Percentiles rank a stretch among this genome's conserved stretches.
Conservation (phyloP, 495 filamentous ascomycete genomes). For the Daldinia concentrica region DNA sequence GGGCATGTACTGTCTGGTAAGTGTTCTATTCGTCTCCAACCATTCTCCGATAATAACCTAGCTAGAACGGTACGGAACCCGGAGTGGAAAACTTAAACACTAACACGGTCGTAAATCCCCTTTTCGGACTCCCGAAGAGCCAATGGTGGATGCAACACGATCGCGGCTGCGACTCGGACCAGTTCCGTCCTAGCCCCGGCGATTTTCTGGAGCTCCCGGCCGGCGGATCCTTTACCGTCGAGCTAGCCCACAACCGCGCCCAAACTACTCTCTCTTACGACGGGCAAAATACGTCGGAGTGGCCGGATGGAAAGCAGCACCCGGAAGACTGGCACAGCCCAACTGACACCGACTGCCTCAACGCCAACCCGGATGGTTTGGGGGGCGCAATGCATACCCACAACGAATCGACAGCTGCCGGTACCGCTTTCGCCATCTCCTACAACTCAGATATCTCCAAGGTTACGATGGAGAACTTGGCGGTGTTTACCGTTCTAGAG, state of each 20-base stretch:
- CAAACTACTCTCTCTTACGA: conserved; percentile 60
- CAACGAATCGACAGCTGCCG: conserved; percentile 56
- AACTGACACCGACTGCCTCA: conserved; percentile 46
- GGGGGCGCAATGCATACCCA: conserved; percentile 56
- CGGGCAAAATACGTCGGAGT: conserved; percentile 51
- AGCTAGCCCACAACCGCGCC: conserved; percentile 63
- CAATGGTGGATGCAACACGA: conserved; percentile 65
- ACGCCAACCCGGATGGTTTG: conserved; percentile 39
- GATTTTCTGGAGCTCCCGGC: conserved; percentile 62
- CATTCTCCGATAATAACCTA: neutral
- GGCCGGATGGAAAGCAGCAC: conserved; percentile 60
- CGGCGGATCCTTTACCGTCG: conserved; percentile 61
- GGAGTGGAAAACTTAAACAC: conserved; percentile 53
- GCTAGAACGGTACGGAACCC: conserved; percentile 44
- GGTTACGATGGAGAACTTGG: conserved; percentile 63
- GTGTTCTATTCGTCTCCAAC: neutral
- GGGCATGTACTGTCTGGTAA: conserved; percentile 60
- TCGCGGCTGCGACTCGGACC: conserved; percentile 53
- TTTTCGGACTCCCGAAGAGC: conserved; percentile 53
- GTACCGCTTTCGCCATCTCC: conserved; percentile 64
- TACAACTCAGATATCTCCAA: conserved; percentile 58
- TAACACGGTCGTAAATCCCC: conserved; percentile 54
- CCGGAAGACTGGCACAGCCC: conserved; percentile 58
- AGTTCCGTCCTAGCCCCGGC: conserved; percentile 51
- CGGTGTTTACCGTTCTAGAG: conserved; percentile 60